Conservation (phyloP, 768 basidiomycete species). For the Lepiota brunneoincarnata region DNA sequence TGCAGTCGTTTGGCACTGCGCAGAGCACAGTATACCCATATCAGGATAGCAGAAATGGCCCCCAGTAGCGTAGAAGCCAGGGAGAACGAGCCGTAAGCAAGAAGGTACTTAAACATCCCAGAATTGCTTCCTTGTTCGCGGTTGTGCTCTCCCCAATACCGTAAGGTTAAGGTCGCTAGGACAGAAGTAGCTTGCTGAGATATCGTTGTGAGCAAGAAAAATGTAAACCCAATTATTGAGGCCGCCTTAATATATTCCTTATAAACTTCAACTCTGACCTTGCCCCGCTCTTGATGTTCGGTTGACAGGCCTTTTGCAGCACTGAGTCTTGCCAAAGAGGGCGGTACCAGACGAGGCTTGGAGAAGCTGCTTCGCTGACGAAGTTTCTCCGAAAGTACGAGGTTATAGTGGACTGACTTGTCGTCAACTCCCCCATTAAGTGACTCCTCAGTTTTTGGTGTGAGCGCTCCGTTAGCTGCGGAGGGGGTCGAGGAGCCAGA, state of each 20-base stretch:
- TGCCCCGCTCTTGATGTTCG: slow-evolving; percentile 79
- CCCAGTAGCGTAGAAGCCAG: slow-evolving; percentile 52
- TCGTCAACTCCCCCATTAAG: slow-evolving; percentile 16
- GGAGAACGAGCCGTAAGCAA: slow-evolving; percentile 69
- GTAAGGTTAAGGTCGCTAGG: slow-evolving; percentile 61
- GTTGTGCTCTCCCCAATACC: slow-evolving; percentile 83
- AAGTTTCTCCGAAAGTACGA: slow-evolving; percentile 52
- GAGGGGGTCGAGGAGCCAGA: slow-evolving; percentile 56
- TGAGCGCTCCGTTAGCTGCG: slow-evolving; percentile 31
- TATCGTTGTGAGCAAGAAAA: slow-evolving; percentile 58
- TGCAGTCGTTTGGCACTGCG: slow-evolving; percentile 75
- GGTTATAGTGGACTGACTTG: slow-evolving; percentile 17
- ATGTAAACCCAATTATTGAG: slow-evolving; percentile 64
- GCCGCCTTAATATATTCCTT: slow-evolving; percentile 75
- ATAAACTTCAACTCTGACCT: slow-evolving; percentile 78
- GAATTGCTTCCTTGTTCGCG: slow-evolving; percentile 52
- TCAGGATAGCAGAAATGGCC: slow-evolving; percentile 55
- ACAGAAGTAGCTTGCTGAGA: slow-evolving; percentile 61
- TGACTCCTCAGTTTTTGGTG: slow-evolving; percentile 24
- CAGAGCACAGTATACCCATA: slow-evolving; percentile 78
- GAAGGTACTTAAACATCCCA: slow-evolving; percentile 56
- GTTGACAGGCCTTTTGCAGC: slow-evolving; percentile 49
- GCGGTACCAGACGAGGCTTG: slow-evolving; percentile 48
- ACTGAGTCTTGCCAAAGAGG: slow-evolving; percentile 34
- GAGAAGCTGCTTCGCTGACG: slow-evolving; percentile 54